Percentiles rank a stretch among this genome's conserved stretches.
phyloP scores from a whole-genome alignment of 2,329 filamentous ascomycete genomes.

The Colletotrichum gigasporum region DNA sequence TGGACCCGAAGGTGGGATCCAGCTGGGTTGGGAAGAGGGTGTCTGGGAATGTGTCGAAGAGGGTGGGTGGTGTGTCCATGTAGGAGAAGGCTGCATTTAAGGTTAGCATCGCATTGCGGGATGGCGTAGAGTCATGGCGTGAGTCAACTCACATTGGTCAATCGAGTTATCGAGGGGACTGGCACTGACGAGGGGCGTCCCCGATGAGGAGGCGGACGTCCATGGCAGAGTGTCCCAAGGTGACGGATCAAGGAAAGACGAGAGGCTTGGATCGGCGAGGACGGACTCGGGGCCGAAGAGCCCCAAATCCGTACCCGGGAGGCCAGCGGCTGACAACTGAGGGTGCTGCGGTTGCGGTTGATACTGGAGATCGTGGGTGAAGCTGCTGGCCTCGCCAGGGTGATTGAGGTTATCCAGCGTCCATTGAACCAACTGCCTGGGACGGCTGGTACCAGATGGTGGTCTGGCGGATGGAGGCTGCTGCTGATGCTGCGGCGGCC shows the following conservation, averaged over 20 bases:
- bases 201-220: constrained; percentile 15
- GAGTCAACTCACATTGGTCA: constrained; percentile 10
- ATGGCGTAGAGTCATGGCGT: constrained; percentile 4
- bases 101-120: neutral
- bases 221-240: constrained; percentile 25
- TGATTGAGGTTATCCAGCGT: constrained; percentile 15
- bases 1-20: constrained; percentile 19
- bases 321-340: constrained; percentile 18
- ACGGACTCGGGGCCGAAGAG: constrained; percentile 21
- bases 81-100: constrained; percentile 22
- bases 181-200: constrained; percentile 17
- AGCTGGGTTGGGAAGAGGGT: neutral
- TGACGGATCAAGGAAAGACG: constrained; percentile 15
- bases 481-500: constrained; percentile 16
- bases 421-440: constrained; percentile 13
- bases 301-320: constrained; percentile 24
- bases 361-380: constrained; percentile 1
- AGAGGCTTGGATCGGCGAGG: constrained; percentile 20
- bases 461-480: constrained; percentile 8
- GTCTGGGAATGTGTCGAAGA: constrained; percentile 27
- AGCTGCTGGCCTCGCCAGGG: constrained; percentile 22
- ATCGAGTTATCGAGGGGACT: constrained; percentile 26
- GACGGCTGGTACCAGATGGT: constrained; percentile 22
- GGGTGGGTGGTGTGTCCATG: constrained; percentile 22
- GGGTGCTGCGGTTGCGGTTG: neutral